Base-by-base conservation (phyloP, 2,329 filamentous ascomycete species). In the Penicillium sp. region DNA sequence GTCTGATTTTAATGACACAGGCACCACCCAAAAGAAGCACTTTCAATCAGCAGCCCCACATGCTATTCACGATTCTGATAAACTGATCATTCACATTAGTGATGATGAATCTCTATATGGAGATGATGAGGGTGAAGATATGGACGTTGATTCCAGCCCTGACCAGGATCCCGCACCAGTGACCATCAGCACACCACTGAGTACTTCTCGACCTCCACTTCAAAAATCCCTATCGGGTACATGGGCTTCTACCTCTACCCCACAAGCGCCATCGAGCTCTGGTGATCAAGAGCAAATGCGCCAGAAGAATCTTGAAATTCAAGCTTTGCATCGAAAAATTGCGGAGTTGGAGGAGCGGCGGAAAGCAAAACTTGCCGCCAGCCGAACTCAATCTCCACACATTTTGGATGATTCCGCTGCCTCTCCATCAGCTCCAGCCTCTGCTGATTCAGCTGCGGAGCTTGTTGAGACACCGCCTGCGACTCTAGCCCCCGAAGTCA, bases 51-150 rank as follows among this genome's bases (percentile, higher is more conserved):
- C 55, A 3, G 64, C 52, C 26, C 54, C 26, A 7, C 30, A 42
- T 22, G 57, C n/a, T 48, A 35, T 4, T 57, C 62, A 26, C 79
- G 84, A 55, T 28, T 82, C 88, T 26, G 82, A 87, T 53, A 84
- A 84, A 2, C 84, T 96, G 55, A 85, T 97, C 42, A 96, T 97
- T 67, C 87, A 96, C 65, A 89, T 96, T 42, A 96, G 92, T 71
- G 93, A 96, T 30, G 86, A 89, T 65, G 87, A 89, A 60, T 80
- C 73, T 8, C 58, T 74, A 8, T 75, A 77, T 52, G 73, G 68
- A 4, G 71, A 75, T 55, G 71, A 75, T 37, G 71, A 73, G 33
- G 66, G 63, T 11, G 66, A 70, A 22, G 51, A 59, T n/a, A 74
- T 75, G 73, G 69, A 73, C 4, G 58, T 70, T n/a, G 71, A 70